phyloP scores from a whole-genome alignment of 805 yeast genomes.

The Ogataea chonburiensis region DNA sequence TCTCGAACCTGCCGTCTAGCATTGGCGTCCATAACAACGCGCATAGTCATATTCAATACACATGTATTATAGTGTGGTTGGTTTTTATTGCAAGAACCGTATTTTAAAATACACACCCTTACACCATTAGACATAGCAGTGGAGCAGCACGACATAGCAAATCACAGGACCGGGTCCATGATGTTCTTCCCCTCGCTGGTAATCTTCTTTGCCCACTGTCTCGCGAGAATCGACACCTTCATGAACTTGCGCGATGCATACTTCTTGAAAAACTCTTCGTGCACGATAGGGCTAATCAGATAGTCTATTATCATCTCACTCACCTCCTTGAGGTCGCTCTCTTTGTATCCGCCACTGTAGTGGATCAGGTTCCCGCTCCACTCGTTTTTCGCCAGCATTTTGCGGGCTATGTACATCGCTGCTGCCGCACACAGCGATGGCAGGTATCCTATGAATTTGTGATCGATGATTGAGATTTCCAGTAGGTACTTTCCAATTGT shows the following conservation, averaged over 20 bases:
- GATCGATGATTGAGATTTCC: conserved; percentile 75
- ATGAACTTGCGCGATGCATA: conserved; percentile 86
- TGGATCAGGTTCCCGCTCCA: conserved; percentile 89
- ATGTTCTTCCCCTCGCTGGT: conserved; percentile 44
- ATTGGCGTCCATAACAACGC: conserved; percentile 11
- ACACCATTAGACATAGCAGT: conserved; percentile 8
- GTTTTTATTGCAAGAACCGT: neutral
- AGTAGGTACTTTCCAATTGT: conserved; percentile 81
- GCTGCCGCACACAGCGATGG: conserved; percentile 86
- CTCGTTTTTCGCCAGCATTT: conserved; percentile 59
- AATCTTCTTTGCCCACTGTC: conserved; percentile 77
- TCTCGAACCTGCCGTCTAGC: conserved; percentile 8
- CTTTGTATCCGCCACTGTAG: conserved; percentile 87
- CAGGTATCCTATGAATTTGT: conserved; percentile 64
- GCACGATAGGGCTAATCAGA: conserved; percentile 74
- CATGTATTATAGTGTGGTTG: neutral
- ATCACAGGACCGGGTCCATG: conserved; percentile 36
- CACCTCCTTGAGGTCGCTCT: conserved; percentile 68
- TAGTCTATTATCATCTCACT: conserved; percentile 75
- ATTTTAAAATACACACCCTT: conserved; percentile 1
- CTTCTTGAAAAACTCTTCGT: conserved; percentile 91
- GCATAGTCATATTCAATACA: conserved; percentile 9
- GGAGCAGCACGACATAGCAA: conserved; percentile 8
- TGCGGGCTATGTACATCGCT: conserved; percentile 80
- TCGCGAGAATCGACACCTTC: conserved; percentile 77